Evolutionary conservation across 1,139 yeast species (phyloP).

Genomic region (Blastobotrys aristatus): DNA sequence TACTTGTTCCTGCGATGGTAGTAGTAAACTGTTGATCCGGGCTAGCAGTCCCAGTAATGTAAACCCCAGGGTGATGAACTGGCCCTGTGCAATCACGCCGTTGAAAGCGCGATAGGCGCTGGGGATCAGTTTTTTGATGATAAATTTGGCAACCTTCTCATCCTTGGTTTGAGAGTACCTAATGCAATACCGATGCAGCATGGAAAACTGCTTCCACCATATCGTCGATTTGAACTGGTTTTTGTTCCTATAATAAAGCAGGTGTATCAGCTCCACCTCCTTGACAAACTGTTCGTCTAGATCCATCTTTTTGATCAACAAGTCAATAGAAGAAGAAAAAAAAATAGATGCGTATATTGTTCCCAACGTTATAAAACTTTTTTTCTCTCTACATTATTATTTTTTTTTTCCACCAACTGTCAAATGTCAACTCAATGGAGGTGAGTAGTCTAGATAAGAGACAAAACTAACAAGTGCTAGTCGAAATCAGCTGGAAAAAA

Average conservation of each 20-base stretch:
- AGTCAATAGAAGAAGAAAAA: no score
- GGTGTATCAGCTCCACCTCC: conserved; percentile 55
- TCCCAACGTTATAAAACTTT: no score
- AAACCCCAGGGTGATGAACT: conserved; percentile 70
- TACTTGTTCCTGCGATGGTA: conserved; percentile 8
- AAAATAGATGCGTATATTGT: no score
- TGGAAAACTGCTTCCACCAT: conserved; percentile 73
- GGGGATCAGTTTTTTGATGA: conserved; percentile 41
- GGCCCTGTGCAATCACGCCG: conserved; percentile 68
- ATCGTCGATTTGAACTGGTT: conserved; percentile 70
- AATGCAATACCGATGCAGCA: conserved; percentile 46
- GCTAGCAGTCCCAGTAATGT: conserved; percentile 58
- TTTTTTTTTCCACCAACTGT: background rate
- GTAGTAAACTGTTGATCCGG: conserved; percentile 38
- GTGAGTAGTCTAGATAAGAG: background rate
- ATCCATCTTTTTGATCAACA: background rate
- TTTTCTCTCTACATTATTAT: no score
- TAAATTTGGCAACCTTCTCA: conserved; percentile 20
- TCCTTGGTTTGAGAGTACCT: conserved; percentile 24
- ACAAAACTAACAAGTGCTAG: background rate
- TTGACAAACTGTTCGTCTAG: background rate
- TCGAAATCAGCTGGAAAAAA: background rate
- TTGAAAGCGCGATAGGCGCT: conserved; percentile 58
- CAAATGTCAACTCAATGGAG: conserved; percentile 6
- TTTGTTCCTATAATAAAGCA: conserved; percentile 63